phyloP scores from a whole-genome alignment of 768 basidiomycete species.

The Tephrocybe sp. region DNA sequence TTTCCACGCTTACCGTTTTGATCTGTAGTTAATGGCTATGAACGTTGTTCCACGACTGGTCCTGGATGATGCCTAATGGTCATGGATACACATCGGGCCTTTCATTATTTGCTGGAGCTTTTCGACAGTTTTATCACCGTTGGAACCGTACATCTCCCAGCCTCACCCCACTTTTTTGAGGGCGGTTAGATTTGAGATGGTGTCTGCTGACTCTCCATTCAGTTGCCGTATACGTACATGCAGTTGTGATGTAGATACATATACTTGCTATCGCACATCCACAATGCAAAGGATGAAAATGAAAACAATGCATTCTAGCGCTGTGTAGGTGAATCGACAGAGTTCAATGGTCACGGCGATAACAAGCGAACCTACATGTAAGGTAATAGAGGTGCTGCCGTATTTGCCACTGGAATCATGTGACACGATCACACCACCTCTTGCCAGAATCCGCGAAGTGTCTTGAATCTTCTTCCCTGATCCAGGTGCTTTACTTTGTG shows the following conservation, averaged over 20 bases:
- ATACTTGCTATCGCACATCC: too few relatives aligned
- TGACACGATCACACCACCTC: neutral
- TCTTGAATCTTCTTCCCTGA: too few relatives aligned
- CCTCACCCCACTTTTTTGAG: neutral
- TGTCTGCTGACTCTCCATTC: slow-evolving; percentile 13
- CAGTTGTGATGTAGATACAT: slow-evolving; percentile 4
- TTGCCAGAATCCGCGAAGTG: too few relatives aligned
- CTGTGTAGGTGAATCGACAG: too few relatives aligned
- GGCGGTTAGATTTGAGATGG: slow-evolving; percentile 6
- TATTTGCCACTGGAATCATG: too few relatives aligned
- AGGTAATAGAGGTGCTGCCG: too few relatives aligned
- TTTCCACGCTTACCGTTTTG: neutral
- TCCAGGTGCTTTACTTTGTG: neutral
- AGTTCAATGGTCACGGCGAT: too few relatives aligned
- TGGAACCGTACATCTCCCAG: neutral
- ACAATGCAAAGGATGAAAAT: too few relatives aligned
- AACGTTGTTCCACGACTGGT: slow-evolving; percentile 90
- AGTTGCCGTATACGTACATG: too few relatives aligned
- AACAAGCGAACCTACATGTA: too few relatives aligned
- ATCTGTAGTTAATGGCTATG: slow-evolving; percentile 87
- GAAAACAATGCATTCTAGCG: too few relatives aligned
- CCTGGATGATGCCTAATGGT: slow-evolving; percentile 69
- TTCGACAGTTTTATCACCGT: slow-evolving; percentile 9
- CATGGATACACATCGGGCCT: neutral
- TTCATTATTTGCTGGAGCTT: neutral